phyloP scores from a whole-genome alignment of 2,329 filamentous ascomycete genomes.

The Fusarium illudens region DNA sequence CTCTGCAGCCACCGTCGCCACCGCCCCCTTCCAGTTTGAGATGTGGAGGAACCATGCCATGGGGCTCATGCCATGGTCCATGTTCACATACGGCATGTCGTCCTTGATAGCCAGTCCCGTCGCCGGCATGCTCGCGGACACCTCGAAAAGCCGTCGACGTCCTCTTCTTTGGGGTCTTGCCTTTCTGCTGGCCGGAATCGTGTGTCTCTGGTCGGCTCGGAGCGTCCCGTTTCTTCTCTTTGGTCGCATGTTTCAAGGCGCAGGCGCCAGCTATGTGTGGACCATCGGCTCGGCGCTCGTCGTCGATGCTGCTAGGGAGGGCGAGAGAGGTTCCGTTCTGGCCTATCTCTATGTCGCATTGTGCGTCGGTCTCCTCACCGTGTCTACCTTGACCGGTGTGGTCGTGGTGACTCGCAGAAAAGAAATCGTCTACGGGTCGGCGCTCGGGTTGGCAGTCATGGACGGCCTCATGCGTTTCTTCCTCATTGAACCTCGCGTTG shows the following conservation, averaged over 20 bases:
- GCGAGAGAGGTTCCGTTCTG: slow-evolving; percentile 3
- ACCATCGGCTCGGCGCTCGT: slow-evolving; percentile 25
- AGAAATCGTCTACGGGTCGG: slow-evolving; percentile 9
- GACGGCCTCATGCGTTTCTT: slow-evolving; percentile 20
- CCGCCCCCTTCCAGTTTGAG: slow-evolving; percentile 13
- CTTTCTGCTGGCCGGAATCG: slow-evolving; percentile 8
- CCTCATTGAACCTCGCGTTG: slow-evolving; percentile 13
- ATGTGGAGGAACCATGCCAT: neutral
- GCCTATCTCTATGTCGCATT: slow-evolving; percentile 20
- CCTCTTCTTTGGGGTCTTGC: slow-evolving; percentile 12
- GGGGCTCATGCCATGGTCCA: slow-evolving; percentile 10
- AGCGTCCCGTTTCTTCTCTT: neutral
- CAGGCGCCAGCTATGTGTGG: slow-evolving; percentile 18
- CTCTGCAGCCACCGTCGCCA: slow-evolving; percentile 23
- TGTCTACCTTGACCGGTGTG: slow-evolving; percentile 6
- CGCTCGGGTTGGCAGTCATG: slow-evolving; percentile 9
- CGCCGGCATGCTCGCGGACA: slow-evolving; percentile 17
- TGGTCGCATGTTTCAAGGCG: slow-evolving; percentile 13
- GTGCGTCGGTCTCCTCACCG: slow-evolving; percentile 11
- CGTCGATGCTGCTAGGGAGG: slow-evolving; percentile 10
- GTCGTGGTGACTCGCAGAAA: slow-evolving; percentile 4
- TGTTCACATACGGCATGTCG: slow-evolving; percentile 18
- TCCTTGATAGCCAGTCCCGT: slow-evolving; percentile 13
- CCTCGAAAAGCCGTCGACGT: slow-evolving; percentile 5
- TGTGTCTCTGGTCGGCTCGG: slow-evolving; percentile 7